These are phyloP conservation scores for Tilletia indica DNA, from an alignment of 1,284 basidiomycete species.

Conservation along the genomic window DNA sequence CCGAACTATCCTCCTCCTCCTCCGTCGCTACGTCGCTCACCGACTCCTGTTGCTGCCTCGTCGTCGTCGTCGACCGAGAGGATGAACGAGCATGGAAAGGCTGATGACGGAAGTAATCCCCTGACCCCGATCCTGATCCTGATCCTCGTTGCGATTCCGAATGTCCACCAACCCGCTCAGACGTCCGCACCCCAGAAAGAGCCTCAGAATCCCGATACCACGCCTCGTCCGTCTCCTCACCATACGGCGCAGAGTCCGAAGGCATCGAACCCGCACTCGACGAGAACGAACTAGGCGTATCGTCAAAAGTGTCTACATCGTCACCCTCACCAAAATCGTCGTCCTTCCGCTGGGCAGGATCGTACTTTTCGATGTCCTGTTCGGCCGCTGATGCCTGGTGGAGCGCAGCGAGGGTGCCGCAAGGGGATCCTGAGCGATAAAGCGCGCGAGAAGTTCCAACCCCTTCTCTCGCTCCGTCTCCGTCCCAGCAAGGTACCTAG, in stretches of 20 bases:
- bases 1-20: slow-evolving; percentile 4
- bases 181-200: background rate
- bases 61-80: background rate
- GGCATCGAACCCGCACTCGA: slow-evolving; percentile 15
- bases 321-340: background rate
- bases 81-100: background rate
- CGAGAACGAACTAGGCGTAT: background rate
- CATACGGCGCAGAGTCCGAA: slow-evolving; percentile 9
- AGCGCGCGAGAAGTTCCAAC: slow-evolving; percentile 44
- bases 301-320: background rate
- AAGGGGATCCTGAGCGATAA: slow-evolving; percentile 27
- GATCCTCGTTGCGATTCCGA: background rate
- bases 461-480: slow-evolving; percentile 49
- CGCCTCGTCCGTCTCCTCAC: slow-evolving; percentile 10
- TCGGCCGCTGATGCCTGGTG: background rate
- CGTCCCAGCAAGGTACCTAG: slow-evolving; percentile 40
- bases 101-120: slow-evolving; percentile 1
- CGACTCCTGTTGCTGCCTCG: too few species aligned
- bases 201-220: background rate
- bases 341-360: background rate
- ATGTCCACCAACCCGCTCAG: background rate
- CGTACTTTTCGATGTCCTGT: background rate
- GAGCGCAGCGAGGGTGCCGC: background rate
- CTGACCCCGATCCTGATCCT: background rate
- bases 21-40: too few species aligned